Conservation (phyloP, 2,329 filamentous ascomycete species). For the Zasmidium citrigriseum region DNA sequence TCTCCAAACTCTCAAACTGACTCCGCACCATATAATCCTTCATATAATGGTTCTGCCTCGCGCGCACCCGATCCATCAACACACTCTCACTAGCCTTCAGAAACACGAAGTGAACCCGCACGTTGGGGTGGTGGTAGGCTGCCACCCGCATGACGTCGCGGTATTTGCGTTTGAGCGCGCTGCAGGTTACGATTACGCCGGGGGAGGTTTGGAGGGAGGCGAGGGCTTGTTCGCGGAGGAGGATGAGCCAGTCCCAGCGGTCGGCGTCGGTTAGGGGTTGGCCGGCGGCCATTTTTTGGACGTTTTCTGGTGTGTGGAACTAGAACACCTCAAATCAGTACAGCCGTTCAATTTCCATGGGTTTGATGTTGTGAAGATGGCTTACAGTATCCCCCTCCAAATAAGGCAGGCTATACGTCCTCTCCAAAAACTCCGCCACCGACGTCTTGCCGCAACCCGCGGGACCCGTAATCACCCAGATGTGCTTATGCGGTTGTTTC, state of each 20-base stretch:
- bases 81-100: slow-evolving; percentile 75
- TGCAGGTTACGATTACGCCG: slow-evolving; percentile 92
- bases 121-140: slow-evolving; percentile 46
- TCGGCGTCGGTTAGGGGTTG: slow-evolving; percentile 87
- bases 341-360: background rate
- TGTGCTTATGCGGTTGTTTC: slow-evolving; percentile 42
- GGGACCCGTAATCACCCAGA: slow-evolving; percentile 55
- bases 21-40: slow-evolving; percentile 92
- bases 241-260: slow-evolving; percentile 91
- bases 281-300: slow-evolving; percentile 84
- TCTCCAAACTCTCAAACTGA: slow-evolving; percentile 86
- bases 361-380: background rate
- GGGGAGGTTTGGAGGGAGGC: slow-evolving; percentile 32
- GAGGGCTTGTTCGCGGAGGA: slow-evolving; percentile 49
- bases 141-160: slow-evolving; percentile 66
- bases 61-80: slow-evolving; percentile 72
- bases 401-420: slow-evolving; percentile 46
- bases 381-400: slow-evolving; percentile 55
- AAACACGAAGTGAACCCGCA: slow-evolving; percentile 83
- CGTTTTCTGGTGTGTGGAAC: slow-evolving; percentile 53
- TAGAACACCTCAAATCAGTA: slow-evolving; percentile 21
- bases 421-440: slow-evolving; percentile 48
- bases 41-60: slow-evolving; percentile 88
- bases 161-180: slow-evolving; percentile 94
- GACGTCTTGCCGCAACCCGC: slow-evolving; percentile 58